Base-by-base conservation (phyloP, 305 asterid genomes). In the Solanum hybrid region DNA sequence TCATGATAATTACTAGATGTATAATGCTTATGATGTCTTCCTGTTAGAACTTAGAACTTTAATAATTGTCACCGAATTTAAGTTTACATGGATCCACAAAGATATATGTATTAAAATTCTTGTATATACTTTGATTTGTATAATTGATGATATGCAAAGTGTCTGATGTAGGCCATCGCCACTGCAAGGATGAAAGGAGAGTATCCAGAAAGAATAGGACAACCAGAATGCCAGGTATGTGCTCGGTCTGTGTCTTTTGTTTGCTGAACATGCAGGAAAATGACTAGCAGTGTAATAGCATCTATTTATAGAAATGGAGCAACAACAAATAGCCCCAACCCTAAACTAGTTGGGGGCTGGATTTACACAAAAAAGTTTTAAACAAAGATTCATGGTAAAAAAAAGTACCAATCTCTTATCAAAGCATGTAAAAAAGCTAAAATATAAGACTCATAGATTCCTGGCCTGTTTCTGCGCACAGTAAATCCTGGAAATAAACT, bases 171-270 rank as follows among this genome's bases (percentile, higher is more conserved):
- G 99, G 99, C 97, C 89, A 97, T 97, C 86, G 98, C 98, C 89
- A 93, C 99, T 61, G 97, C 99, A 94, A 93, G 95, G 94, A 97
- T 97, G 97, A 97, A 94, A 93, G 99, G 98, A 88, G 98, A 97
- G 92, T 97, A 97, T 93, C 99, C 99, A 86, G 99, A 97, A 94
- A 95, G 99, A 95, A 83, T 91, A 39, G 99, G 99, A 90, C 99
- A 97, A 90, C 95, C 97, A 75, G 99, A 97, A 91, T 97, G 99
- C 90, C 97, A 96, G 99, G 99, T 96, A 94, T 89, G 90, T 51
- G 51, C 36, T 33, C 20, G 26, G 51, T 86, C 77, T 87, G 42
- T 76, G 74, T 89, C 73, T 86, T 92, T 80, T 57, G 24, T 22
- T 71, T 57, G 13, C 46, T 33, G 76, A 33, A 20, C 46, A 51